phyloP scores from a whole-genome alignment of 257 asterid genomes.

The Lithospermum erythrorhizon region DNA sequence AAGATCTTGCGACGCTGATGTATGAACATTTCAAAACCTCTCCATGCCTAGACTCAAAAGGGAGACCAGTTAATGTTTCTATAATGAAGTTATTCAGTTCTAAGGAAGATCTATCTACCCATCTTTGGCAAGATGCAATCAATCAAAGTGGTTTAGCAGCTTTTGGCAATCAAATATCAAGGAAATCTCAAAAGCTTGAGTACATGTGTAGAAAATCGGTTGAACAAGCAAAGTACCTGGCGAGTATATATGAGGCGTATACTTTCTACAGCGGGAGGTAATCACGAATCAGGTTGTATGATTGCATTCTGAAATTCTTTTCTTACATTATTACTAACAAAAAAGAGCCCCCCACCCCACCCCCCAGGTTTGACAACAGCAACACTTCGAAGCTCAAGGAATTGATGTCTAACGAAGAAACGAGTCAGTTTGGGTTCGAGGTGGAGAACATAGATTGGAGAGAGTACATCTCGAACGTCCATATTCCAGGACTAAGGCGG shows the following conservation, averaged over 20 bases:
- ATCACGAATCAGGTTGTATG: conserved; percentile 5
- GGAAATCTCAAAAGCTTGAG: conserved; percentile 47
- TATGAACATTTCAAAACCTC: conserved; percentile 57
- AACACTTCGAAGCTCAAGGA: conserved; percentile 64
- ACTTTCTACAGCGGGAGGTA: conserved; percentile 93
- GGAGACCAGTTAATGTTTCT: conserved; percentile 59
- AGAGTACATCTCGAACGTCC: conserved; percentile 72
- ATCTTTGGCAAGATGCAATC: conserved; percentile 68
- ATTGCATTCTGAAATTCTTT: neutral
- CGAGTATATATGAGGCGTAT: conserved; percentile 74
- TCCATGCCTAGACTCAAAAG: conserved; percentile 64
- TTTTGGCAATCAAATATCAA: conserved; percentile 39
- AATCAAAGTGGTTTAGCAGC: conserved; percentile 39
- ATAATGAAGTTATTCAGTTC: conserved; percentile 69
- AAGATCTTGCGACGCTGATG: conserved; percentile 56
- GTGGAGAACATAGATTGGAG: conserved; percentile 86
- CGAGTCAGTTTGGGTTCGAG: conserved; percentile 60
- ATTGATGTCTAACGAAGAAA: conserved; percentile 65
- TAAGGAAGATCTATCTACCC: conserved; percentile 77
- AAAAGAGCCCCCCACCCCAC: neutral
- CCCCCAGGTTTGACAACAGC: conserved; percentile 85
- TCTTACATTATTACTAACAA: neutral
- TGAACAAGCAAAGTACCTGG: conserved; percentile 77
- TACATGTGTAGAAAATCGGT: conserved; percentile 65
- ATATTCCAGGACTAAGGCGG: conserved; percentile 86